Evolutionary conservation across 345 rosid genomes (phyloP), one percentile per base, ranked within the genome.

Genomic region (Jatropha curcas): DNA sequence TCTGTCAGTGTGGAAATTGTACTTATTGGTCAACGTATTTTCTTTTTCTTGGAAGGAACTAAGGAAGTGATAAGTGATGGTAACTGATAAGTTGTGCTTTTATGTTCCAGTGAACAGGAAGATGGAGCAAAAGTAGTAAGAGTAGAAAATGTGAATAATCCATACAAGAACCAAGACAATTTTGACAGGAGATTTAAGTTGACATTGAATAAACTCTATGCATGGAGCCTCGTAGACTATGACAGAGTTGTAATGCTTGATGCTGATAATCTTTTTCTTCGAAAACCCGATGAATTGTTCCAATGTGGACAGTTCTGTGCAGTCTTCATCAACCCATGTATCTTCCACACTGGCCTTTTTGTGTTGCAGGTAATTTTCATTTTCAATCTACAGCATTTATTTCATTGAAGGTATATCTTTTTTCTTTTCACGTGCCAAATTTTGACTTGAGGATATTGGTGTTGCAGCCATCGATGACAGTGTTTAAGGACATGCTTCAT

Each of bases 291-390:
- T 53, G 99, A 95, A 80, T 83, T 95, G 60, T 95, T 95, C 85
- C 96, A 87, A 62, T 95, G 99, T 63, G 99, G 98, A 12, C 90
- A 88, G 56, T 95, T 95, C 74, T 95, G 99, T 84, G 98, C 98
- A 0, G 96, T 83, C 64, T 94, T 94, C 79, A 94, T 92, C 80
- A 94, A 94, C 77, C 99, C 99, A 55, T 92, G 99, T 79, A 87
- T 95, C 78, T 93, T 95, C 89, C 98, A 95, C 70, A 95, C 99
- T 3, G 99, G 99, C 37, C 94, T 95, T 68, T 95, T 95, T 2
- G 98, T 93, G 56, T 75, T 94, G 74, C 86, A 94, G 86, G 95
- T 90, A 71, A 60, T 45, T 43, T 39, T n/a, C 53, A 7, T 30
- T 43, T 48, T 62, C 27, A 14, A 5, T 22, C 17, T 30, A 7